Evolutionary conservation across 495 filamentous ascomycete genomes (phyloP), one percentile per base, ranked within the genome.

Genomic region (Tuber aestivum): DNA sequence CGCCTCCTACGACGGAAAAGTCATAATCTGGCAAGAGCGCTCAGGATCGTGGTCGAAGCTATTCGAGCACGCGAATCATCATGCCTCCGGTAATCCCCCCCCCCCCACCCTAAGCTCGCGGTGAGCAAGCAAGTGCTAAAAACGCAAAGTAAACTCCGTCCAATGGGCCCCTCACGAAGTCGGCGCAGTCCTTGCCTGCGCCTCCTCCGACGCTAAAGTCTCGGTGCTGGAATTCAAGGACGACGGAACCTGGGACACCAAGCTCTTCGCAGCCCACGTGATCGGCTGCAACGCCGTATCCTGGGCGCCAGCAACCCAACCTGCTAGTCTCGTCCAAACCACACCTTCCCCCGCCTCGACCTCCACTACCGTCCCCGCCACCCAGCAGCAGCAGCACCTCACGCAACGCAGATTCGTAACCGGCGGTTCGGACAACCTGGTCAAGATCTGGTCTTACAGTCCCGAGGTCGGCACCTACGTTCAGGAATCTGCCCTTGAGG

Each of bases 141-240:
- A 69, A 65, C 18, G 27, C 32, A 38, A 73, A 81, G 95, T 97
- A 74, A 99, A 99, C 86, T 92, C 96, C 84, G 91, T 99, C 73
- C 90, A 93, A 72, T 97, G 94, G 95, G 90, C 93, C n/a, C 96
- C 95, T 1, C 94, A 97, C 85, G 95, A 98, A 86, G 89, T 90
- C 50, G 95, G 95, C 78, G 97, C 95, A 84, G 89, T 97, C 72
- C 91, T 99, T 78, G 95, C 95, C 70, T 97, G 93, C 85, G 95
- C 96, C 41, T 94, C 91, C 42, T 94, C 91, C 41, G 95, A 99
- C 81, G 96, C 96, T 80, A 92, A 92, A 83, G 94, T 97, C 78
- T 91, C 89, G 69, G 94, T 99, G 21, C 89, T 98, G 72, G 95
- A 97, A 84, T 97, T 98, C 87, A 93, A 93, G 81, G 94, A 99